These are phyloP conservation scores for Amanita rimosa DNA, from an alignment of 768 basidiomycete species.

Conservation along the genomic window DNA sequence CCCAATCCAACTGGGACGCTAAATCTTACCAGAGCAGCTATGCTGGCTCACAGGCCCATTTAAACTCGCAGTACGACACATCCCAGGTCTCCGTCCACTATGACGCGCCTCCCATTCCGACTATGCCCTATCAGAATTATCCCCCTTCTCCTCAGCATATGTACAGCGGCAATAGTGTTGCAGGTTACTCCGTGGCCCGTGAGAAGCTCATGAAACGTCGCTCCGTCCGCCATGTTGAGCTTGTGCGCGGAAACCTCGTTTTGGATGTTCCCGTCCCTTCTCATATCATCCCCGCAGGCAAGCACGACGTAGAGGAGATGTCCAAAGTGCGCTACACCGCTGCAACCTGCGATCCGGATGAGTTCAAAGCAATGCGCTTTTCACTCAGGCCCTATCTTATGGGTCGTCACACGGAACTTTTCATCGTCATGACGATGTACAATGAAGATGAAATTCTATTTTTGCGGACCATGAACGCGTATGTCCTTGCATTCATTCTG, in stretches of 20 bases:
- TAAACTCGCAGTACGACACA: constrained; percentile 51
- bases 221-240: constrained; percentile 68
- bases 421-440: constrained; percentile 96
- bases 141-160: constrained; percentile 45
- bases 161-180: constrained; percentile 31
- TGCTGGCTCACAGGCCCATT: constrained; percentile 62
- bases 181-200: constrained; percentile 56
- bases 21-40: constrained; percentile 55
- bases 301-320: constrained; percentile 57
- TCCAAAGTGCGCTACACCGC: constrained; percentile 84
- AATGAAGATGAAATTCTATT: constrained; percentile 84
- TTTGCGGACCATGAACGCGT: constrained; percentile 77
- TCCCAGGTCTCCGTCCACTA: constrained; percentile 27
- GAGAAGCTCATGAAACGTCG: constrained; percentile 79
- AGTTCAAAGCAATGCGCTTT: constrained; percentile 71
- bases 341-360: constrained; percentile 83
- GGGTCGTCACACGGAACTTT: constrained; percentile 78
- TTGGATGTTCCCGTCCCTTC: constrained; percentile 75
- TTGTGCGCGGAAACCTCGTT: constrained; percentile 76
- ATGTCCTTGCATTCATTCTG: constrained; percentile 16
- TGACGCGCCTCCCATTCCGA: constrained; percentile 40
- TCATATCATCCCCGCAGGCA: constrained; percentile 63
- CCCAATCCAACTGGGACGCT: constrained; percentile 29
- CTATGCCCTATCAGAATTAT: constrained; percentile 46
- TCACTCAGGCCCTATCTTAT: constrained; percentile 71